Base-by-base conservation (phyloP, 2,329 filamentous ascomycete genomes). In the Tolypocladium sp. region DNA sequence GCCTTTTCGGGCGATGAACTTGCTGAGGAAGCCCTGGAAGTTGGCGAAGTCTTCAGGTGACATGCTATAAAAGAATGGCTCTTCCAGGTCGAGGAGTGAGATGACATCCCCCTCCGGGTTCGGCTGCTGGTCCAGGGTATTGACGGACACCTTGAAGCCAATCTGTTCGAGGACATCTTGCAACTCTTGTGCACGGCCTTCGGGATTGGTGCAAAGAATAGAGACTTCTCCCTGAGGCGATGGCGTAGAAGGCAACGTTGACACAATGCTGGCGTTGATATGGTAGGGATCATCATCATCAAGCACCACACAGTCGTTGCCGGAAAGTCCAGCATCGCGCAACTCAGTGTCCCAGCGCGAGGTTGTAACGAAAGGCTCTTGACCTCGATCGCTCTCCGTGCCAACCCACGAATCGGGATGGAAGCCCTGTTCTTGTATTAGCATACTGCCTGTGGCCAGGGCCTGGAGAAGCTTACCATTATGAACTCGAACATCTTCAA, bases 21-120 rank as follows among this genome's bases (percentile, higher is more conserved):
- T 55, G 35, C 49, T 1, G 65, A 70, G 37, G 66, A 58, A 12
- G 54, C 42, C n/a, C 63, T 59, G 60, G 13, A 69, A 63, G 9
- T 22, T 42, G 0, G 44, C 40, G n/a, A 63, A 65, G 3, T 35
- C 27, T 12, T 57, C n/a, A 8, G 57, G 6, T 6, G 57, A 56
- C 4, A 64, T 63, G 7, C 56, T 40, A 35, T 60, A 41, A 2
- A 66, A 61, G 25, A 59, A 66, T 0, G 64, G 63, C 8, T 40
- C 35, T 17, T 65, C 55, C 1, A 66, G 51, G 40, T 66, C 64
- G 20, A 66, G 25, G 2, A 60, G 60, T 1, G 59, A 62, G 15
- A 66, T 59, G 46, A 62, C 41, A 25, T 64, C 56, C 4, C 15
- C 53, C 4, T 42, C 37, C 13, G 37, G 37, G 7, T 3, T 42